Evolutionary conservation across 345 rosid genomes (phyloP), one percentile per base, ranked within the genome.

Genomic region (Lagerstroemia speciosa): DNA sequence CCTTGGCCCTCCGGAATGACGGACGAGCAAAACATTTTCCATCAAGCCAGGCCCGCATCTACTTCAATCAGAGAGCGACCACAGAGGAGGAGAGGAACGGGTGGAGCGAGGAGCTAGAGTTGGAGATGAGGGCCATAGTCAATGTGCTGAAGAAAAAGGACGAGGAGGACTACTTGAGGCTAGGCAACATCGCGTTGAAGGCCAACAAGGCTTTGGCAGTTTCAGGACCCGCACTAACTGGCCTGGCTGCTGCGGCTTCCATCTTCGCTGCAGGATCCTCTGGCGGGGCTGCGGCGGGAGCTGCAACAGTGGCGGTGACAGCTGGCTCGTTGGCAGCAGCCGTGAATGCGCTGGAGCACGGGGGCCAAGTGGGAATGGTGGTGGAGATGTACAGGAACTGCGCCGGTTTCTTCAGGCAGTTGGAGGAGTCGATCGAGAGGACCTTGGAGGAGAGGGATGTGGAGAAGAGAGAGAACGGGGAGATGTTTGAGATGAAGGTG

Each of bases 321-420:
- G 61, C 70, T 10, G 24, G 71, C 8, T 62, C 71, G 9, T 38
- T 82, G 63, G 82, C 84, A 12, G 48, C 57, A 5, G 43, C 67
- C 0, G 79, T 82, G 5, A 82, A 77, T 50, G 69, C 77, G 2
- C 64, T 82, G 3, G 86, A 85, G 67, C 86, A 85, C 20, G 89
- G 80, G 0, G 79, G 68, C 6, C 89, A 85, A 69, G 80, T 85
- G 1, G 89, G 89, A 6, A 85, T 82, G 86, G 86, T 82, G 64
- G 48, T 85, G 36, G 80, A 77, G 66, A 77, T 77, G 76, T 77
- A 77, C 61, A 66, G 80, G 31, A 73, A 66, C 60, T 74, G 76
- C 64, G 80, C 81, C 0, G 89, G 86, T 6, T 78, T 72, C 76
- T 77, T 85, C 34, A 17, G 37, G 6, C 75, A 74, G 9, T 7